Conservation (phyloP, 345 rosid species). For the Salix caprea region DNA sequence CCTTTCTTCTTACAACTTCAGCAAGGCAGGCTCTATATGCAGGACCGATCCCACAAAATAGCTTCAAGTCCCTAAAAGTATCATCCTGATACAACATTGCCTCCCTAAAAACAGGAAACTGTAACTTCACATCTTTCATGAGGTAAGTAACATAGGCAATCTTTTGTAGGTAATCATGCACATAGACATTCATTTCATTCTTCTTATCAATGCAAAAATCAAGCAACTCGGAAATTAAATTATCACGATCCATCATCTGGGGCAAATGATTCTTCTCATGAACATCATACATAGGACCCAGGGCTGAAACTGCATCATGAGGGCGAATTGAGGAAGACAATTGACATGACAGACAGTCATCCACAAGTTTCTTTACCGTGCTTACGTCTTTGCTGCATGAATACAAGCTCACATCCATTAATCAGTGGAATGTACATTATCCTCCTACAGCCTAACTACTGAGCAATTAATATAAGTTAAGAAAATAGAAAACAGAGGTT, state of each 20-base stretch:
- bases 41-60: slow-evolving; percentile 74
- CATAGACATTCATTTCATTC: slow-evolving; percentile 81
- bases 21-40: slow-evolving; percentile 98
- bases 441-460: background rate
- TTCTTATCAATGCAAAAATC: slow-evolving; percentile 69
- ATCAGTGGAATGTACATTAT: slow-evolving; percentile 10
- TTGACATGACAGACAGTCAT: slow-evolving; percentile 80
- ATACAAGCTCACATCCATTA: slow-evolving; percentile 22
- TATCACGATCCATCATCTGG: slow-evolving; percentile 64
- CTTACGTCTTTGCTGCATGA: slow-evolving; percentile 88
- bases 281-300: slow-evolving; percentile 97
- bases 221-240: slow-evolving; percentile 57
- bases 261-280: slow-evolving; percentile 93
- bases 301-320: slow-evolving; percentile 98
- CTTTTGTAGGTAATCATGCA: slow-evolving; percentile 83
- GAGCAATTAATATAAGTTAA: background rate
- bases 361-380: slow-evolving; percentile 90
- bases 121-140: slow-evolving; percentile 84
- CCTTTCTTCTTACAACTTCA: slow-evolving; percentile 84
- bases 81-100: slow-evolving; percentile 84
- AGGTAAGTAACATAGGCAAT: slow-evolving; percentile 55
- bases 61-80: slow-evolving; percentile 61
- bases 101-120: slow-evolving; percentile 93
- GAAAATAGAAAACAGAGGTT: background rate
- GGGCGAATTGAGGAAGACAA: slow-evolving; percentile 89